phyloP scores from a whole-genome alignment of 2,329 filamentous ascomycete genomes.

The Corinectria fuckeliana region DNA sequence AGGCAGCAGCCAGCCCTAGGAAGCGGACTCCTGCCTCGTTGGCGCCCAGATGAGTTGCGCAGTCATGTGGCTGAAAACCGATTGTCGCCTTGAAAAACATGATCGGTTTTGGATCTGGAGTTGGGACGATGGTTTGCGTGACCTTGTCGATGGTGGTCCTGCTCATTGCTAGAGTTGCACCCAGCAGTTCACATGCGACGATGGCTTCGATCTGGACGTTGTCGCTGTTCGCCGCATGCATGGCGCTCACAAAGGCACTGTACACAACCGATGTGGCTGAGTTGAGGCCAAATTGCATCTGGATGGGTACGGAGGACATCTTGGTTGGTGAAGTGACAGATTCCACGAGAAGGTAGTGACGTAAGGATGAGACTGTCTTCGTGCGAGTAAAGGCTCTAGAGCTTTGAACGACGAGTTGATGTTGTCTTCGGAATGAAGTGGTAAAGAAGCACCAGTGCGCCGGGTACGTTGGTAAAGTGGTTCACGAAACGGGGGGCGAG shows the following conservation, averaged over 20 bases:
- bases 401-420: too few species aligned
- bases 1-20: background rate
- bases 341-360: too few species aligned
- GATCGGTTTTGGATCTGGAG: background rate
- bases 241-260: too few species aligned
- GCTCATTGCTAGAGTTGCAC: background rate
- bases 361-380: too few species aligned
- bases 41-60: background rate
- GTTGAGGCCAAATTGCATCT: background rate
- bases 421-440: too few species aligned
- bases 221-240: background rate
- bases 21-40: background rate
- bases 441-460: too few species aligned
- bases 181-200: background rate
- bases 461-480: too few species aligned
- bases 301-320: background rate
- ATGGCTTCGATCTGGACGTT: conserved; percentile 1
- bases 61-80: background rate
- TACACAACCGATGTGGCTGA: background rate
- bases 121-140: background rate
- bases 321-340: background rate
- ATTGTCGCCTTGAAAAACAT: background rate
- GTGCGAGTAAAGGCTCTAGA: too few species aligned
- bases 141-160: background rate
- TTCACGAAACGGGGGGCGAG: too few species aligned